Evolutionary conservation across 2,329 filamentous ascomycete species (phyloP), one percentile per base, ranked within the genome.

Genomic region (Xylariaceae sp.): DNA sequence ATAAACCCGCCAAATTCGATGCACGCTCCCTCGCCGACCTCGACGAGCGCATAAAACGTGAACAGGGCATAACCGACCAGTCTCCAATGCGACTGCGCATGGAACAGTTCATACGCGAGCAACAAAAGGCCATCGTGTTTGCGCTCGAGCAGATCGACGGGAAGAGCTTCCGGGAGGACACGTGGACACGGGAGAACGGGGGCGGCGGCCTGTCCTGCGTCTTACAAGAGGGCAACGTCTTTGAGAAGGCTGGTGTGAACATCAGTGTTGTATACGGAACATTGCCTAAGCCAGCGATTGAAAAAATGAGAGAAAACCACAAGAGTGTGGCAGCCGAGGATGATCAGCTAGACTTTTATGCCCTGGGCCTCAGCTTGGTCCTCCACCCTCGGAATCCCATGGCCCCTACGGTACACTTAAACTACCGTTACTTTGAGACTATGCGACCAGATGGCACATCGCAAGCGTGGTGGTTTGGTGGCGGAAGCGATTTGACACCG

Each of bases 341-440:
- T 26, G 82, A 86, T 59, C 85, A 96, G 43, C 79, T 99, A 57
- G 90, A 92, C 66, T 99, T 97, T 82, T 99, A 97, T 72, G 94
- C 93, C 16, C 89, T 93, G 1, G 94, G 94, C 4, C 79, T 99
- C 47, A 96, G 92, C 68, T 82, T 99, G 72, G 93, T 99, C 21
- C 79, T 97, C 46, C 94, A 99, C 72, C 94, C 94, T 2, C 82
- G 85, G 65, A 99, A 99, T 74, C 94, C 94, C 41, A 96, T 96
- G 88, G 93, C 93, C 6, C 94, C 94, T 0, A 99, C 94, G 0
- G 94, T 99, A 15, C 94, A 99, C 73, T 81, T 99, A 64, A 99
- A 99, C 79, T 97, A 97, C 79, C 86, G 94, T 52, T 99, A 99
- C 76, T 99, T 99, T 69, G 94, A 99, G 78, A 99, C 94, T 1